Percentiles rank a stretch among this genome's conserved stretches.
Conservation (phyloP, 345 rosid species). For the Pugionium cornutum region DNA sequence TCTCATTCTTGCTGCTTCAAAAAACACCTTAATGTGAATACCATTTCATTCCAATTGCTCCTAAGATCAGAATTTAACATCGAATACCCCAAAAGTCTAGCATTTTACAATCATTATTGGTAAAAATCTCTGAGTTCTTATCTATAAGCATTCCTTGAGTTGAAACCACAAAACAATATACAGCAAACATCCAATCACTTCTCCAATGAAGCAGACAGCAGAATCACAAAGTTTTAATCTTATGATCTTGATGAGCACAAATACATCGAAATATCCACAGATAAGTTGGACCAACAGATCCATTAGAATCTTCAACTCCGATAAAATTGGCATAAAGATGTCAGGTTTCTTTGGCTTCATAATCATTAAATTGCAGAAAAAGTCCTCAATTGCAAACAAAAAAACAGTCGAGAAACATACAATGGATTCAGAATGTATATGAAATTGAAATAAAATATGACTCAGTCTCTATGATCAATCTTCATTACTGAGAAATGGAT, state of each 20-base stretch:
- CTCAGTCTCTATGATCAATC: constrained; percentile 35
- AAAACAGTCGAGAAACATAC: not conserved
- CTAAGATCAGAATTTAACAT: constrained; percentile 1
- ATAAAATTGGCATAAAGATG: constrained; percentile 9
- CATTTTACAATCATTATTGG: not conserved
- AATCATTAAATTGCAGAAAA: constrained; percentile 19
- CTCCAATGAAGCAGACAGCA: not conserved
- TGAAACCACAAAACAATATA: constrained; percentile 22
- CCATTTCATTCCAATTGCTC: not conserved
- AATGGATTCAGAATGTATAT: constrained; percentile 11
- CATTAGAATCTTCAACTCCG: constrained; percentile 25
- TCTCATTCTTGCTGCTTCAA: constrained; percentile 49
- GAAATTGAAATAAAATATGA: not conserved
- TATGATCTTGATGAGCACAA: constrained; percentile 2
- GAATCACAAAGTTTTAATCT: constrained; percentile 5
- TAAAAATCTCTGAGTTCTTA: constrained; percentile 2
- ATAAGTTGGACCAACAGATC: constrained; percentile 26
- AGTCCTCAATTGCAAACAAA: constrained; percentile 16
- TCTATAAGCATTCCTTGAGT: constrained; percentile 18
- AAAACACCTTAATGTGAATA: constrained; percentile 11
- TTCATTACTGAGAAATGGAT: constrained; percentile 41
- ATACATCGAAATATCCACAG: constrained; percentile 20
- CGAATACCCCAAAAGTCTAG: no score
- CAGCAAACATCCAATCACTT: not conserved
- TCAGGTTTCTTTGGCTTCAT: constrained; percentile 29